phyloP scores from a whole-genome alignment of 371 early-diverging fungal species.

The Zopfochytrium polystomum region DNA sequence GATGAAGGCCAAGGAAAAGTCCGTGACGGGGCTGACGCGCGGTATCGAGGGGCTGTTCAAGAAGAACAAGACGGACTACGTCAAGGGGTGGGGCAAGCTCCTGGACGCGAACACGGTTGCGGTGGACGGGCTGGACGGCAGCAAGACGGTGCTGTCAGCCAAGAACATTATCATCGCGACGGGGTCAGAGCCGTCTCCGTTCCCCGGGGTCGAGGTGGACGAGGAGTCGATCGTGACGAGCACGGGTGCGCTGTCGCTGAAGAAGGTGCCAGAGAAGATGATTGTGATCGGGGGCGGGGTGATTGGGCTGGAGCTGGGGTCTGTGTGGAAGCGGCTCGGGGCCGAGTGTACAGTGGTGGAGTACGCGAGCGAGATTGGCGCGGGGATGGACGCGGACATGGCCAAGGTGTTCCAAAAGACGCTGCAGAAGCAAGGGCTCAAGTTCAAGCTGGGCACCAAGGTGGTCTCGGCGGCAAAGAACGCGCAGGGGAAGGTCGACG shows the following conservation, averaged over 20 bases:
- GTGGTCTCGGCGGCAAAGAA: no score
- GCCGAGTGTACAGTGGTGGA: no score
- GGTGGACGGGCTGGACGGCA: no score
- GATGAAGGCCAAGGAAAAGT: slow-evolving; percentile 88
- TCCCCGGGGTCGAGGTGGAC: slow-evolving; percentile 83
- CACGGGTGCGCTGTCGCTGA: no score
- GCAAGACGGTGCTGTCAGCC: slow-evolving; percentile 63
- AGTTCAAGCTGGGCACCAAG: slow-evolving; percentile 97
- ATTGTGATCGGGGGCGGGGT: slow-evolving; percentile 98
- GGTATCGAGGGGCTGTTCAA: slow-evolving; percentile 95
- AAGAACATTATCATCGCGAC: slow-evolving; percentile 98
- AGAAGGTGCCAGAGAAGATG: no score
- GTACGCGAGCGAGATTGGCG: no score
- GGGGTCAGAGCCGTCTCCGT: slow-evolving; percentile 90
- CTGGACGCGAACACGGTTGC: slow-evolving; percentile 46
- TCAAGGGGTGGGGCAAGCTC: no score
- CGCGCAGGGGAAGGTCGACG: slow-evolving; percentile 78
- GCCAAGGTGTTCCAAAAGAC: no score
- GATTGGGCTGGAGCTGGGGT: slow-evolving; percentile 96
- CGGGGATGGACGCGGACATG: no score
- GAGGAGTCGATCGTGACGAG: slow-evolving; percentile 91
- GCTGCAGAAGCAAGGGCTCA: slow-evolving; percentile 90
- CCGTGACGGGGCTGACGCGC: slow-evolving; percentile 88
- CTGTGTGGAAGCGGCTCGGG: no score
- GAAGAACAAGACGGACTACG: slow-evolving; percentile 93